These are phyloP conservation scores for Diplodia sapinea DNA, from an alignment of 2,329 filamentous ascomycete species.

Conservation along the genomic window DNA sequence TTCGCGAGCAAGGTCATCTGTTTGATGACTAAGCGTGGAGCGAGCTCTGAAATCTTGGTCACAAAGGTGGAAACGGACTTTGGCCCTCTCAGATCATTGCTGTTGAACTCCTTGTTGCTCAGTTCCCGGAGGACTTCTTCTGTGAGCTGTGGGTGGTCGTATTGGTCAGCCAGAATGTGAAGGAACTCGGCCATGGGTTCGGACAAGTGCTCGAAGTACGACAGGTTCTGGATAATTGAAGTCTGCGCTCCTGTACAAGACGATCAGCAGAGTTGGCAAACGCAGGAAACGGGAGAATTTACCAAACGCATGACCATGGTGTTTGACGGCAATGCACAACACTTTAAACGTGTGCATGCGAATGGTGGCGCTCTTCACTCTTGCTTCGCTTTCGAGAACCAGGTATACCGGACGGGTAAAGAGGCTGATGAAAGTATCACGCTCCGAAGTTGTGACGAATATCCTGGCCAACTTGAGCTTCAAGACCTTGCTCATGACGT, in stretches of 20 bases:
- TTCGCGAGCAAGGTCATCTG: conserved; percentile 96
- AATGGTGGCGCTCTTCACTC: conserved; percentile 85
- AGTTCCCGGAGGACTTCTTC: conserved; percentile 94
- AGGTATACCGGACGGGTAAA: conserved; percentile 94
- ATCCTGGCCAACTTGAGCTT: conserved; percentile 91
- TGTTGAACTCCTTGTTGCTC: conserved; percentile 97
- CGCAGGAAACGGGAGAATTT: conserved; percentile 40
- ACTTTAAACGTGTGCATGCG: conserved; percentile 98
- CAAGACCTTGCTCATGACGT: conserved; percentile 94
- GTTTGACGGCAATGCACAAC: conserved; percentile 93
- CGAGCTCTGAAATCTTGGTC: conserved; percentile 88
- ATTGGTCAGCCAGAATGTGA: conserved; percentile 94
- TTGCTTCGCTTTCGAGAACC: conserved; percentile 89
- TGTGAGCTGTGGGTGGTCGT: conserved; percentile 93
- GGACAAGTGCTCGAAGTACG: conserved; percentile 98
- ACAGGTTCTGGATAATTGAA: conserved; percentile 94
- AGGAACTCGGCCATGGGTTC: conserved; percentile 99
- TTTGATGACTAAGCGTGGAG: conserved; percentile 90
- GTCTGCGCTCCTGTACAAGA: conserved; percentile 79
- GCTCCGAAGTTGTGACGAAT: conserved; percentile 93
- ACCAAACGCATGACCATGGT: conserved; percentile 97
- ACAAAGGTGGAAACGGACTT: conserved; percentile 97
- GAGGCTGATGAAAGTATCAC: conserved; percentile 90
- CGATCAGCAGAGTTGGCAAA: background rate
- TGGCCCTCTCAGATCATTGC: conserved; percentile 90